phyloP scores from a whole-genome alignment of 2,329 filamentous ascomycete species.

The Trichoderma semiorbis region DNA sequence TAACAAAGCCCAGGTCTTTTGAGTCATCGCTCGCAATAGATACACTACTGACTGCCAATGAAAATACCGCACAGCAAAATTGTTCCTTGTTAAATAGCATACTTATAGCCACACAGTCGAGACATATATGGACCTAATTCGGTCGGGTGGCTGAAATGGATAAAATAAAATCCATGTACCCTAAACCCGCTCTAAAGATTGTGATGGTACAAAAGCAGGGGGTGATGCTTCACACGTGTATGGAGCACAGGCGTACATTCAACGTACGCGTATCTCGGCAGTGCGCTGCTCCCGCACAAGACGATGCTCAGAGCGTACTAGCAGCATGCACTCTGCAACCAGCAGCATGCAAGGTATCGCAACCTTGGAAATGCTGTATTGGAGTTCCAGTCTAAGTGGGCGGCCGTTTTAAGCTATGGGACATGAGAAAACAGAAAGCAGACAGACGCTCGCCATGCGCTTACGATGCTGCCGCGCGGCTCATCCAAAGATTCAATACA shows the following conservation, averaged over 20 bases:
- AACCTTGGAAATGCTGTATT: not conserved
- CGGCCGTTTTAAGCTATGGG: not conserved
- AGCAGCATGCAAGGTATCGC: not conserved
- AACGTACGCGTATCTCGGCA: constrained; percentile 10
- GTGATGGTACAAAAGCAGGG: not conserved
- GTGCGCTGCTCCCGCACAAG: not conserved
- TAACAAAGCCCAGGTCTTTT: too few relatives aligned
- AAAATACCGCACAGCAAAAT: not conserved
- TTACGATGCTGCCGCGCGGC: not conserved
- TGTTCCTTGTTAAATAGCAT: not conserved
- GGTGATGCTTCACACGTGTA: not conserved
- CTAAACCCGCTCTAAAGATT: not conserved
- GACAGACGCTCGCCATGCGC: not conserved
- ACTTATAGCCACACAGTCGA: not conserved
- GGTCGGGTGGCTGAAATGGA: not conserved
- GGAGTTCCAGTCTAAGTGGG: not conserved
- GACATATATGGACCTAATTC: not conserved
- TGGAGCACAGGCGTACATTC: not conserved
- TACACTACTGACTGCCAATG: not conserved
- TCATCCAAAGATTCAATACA: not conserved
- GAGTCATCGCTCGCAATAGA: not conserved
- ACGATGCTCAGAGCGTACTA: not conserved
- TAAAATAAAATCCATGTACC: not conserved
- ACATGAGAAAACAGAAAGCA: not conserved
- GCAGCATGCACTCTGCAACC: not conserved